These are phyloP conservation scores for Phialophora expanda DNA, from an alignment of 2,329 filamentous ascomycete species.

Conservation along the genomic window DNA sequence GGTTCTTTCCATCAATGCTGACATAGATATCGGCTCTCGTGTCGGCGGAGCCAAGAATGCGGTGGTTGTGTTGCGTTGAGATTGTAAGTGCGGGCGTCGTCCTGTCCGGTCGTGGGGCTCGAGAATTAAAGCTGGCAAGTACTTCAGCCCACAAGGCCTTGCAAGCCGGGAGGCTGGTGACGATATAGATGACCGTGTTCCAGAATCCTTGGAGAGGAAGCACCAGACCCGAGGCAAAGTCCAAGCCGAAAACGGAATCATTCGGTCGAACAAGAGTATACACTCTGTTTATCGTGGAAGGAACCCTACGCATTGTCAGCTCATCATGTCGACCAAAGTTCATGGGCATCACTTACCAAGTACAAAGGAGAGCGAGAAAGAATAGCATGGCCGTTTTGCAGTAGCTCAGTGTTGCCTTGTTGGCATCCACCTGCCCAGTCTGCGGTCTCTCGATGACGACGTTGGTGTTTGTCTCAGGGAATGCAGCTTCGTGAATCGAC, in stretches of 20 bases:
- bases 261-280: conserved; percentile 68
- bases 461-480: conserved; percentile 11
- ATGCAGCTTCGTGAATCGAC: conserved; percentile 13
- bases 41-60: conserved; percentile 17
- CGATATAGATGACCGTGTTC: conserved; percentile 78
- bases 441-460: conserved; percentile 17
- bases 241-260: conserved; percentile 61
- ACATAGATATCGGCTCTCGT: conserved; percentile 23
- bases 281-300: conserved; percentile 76
- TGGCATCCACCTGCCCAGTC: conserved; percentile 41
- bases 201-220: conserved; percentile 83
- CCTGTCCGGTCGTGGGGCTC: conserved; percentile 11
- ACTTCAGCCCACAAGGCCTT: conserved; percentile 44
- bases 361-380: conserved; percentile 50
- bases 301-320: conserved; percentile 52
- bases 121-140: conserved; percentile 4
- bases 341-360: conserved; percentile 44
- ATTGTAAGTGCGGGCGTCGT: conserved; percentile 5
- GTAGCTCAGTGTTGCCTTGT: conserved; percentile 48
- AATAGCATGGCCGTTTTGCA: conserved; percentile 50
- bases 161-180: conserved; percentile 70
- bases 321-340: neutral
- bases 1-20: conserved; percentile 20
- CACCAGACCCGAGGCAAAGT: conserved; percentile 74
- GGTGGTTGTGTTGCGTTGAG: conserved; percentile 10